Percentiles rank a stretch among this genome's conserved stretches.
Evolutionary conservation across 441 rosid genomes (phyloP).

Genomic region (Erodium trifolium): DNA sequence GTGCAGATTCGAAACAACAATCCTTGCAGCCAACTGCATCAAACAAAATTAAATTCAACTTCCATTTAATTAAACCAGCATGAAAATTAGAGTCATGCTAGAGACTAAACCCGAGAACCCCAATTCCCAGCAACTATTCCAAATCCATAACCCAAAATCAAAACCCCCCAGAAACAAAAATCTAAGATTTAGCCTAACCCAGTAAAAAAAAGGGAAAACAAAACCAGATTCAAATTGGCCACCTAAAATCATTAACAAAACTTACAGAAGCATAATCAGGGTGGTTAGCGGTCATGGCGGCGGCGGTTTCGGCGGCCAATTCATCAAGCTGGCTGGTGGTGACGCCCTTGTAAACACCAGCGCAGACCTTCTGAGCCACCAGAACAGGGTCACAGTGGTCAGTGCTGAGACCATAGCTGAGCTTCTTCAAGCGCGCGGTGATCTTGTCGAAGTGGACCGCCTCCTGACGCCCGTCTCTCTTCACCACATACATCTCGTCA

Average conservation of each 20-base stretch:
- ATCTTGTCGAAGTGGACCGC: constrained; percentile 89
- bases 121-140: too few species aligned
- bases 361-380: constrained; percentile 92
- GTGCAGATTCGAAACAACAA: constrained; percentile 83
- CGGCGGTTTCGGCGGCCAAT: constrained; percentile 95
- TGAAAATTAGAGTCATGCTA: too few species aligned
- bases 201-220: too few species aligned
- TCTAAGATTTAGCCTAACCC: too few species aligned
- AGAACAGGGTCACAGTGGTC: constrained; percentile 94
- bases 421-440: constrained; percentile 86
- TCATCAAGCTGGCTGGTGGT: constrained; percentile 95
- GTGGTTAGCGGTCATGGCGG: constrained; percentile 86
- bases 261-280: constrained; percentile 91
- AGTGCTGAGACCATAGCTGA: constrained; percentile 77
- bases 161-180: too few species aligned
- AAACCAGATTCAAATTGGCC: too few species aligned
- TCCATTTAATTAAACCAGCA: too few species aligned
- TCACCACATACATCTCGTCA: constrained; percentile 67
- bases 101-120: background rate
- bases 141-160: background rate
- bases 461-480: constrained; percentile 85
- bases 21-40: constrained; percentile 80
- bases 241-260: background rate
- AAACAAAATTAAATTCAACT: background rate
- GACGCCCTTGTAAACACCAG: constrained; percentile 91